Base-by-base conservation (phyloP, 2,329 filamentous ascomycete species). In the Tolypocladium inflatum region DNA sequence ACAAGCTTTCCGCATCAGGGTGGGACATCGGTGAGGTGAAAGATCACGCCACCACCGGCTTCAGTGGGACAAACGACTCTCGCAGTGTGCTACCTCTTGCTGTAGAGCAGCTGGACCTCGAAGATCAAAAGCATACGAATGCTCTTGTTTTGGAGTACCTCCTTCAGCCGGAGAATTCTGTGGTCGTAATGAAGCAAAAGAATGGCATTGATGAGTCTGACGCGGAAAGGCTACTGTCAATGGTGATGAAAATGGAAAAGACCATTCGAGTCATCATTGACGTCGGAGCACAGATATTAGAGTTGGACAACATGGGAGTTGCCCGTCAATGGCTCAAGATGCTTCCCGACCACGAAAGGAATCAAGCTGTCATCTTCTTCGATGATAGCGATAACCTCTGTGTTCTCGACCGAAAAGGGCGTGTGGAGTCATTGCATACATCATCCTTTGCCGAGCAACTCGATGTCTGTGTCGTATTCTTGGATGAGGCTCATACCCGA, bases 401-500 rank as follows among this genome's bases (percentile, higher is more conserved):
- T 1, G 81, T 86, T 0, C 50, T 86, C 0, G 78, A 82, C 60
- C 74, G 77, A 0, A 67, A 70, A 3, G 79, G 76, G 0, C 64
- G 65, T 0, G 62, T 76, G 0, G 80, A 84, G 43, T 64, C 69
- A 0, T 72, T 91, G 0, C 75, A 78, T 2, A 78, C 74, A 0
- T 91, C 88, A 0, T 76, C 86, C 0, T 90, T 81, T 64, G 70
- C 72, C 0, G 73, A 75, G 0, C 77, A 84, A 7, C 70, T 87
- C 0, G 80, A 82, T 10, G 62, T 62, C 0, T 91, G 87, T 59
- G 65, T 89, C 0, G 76, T 90, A 0, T 91, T 84, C 58, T 72
- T 91, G 0, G 87, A 91, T 57, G 83, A 91, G 59, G 79, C 80
- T 0, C 87, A 91, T 60, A 89, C 87, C 0, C 71, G 88, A 57